These are phyloP conservation scores for Raphanus raphanistrum DNA, from an alignment of 345 rosid species.

Conservation along the genomic window DNA sequence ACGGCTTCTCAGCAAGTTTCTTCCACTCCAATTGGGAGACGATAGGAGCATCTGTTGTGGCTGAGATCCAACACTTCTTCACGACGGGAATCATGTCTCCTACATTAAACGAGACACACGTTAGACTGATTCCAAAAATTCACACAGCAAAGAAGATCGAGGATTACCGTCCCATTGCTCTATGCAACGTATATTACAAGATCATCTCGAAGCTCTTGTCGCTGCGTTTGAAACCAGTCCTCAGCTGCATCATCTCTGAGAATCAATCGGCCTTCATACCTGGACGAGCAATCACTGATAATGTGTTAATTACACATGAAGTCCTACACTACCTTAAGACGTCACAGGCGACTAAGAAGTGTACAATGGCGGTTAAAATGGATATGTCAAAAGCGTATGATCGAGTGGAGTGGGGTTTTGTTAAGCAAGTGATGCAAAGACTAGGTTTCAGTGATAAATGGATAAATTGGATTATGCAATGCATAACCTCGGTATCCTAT, in stretches of 20 bases:
- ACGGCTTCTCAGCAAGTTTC: no score
- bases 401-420: no score
- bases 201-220: neutral
- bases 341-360: neutral
- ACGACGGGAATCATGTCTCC: no score
- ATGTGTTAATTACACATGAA: neutral
- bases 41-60: no score
- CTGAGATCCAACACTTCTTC: no score
- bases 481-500: neutral
- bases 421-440: no score
- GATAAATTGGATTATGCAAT: neutral
- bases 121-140: no score
- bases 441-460: neutral
- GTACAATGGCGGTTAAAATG: neutral
- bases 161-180: no score
- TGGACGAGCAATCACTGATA: no score
- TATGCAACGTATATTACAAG: neutral
- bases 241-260: neutral
- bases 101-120: no score
- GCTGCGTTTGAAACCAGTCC: neutral
- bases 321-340: neutral
- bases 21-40: no score
- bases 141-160: no score
- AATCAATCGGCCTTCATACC: neutral
- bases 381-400: neutral